Conservation (phyloP, 2,329 filamentous ascomycete species). For the Ascosphaera apis region DNA sequence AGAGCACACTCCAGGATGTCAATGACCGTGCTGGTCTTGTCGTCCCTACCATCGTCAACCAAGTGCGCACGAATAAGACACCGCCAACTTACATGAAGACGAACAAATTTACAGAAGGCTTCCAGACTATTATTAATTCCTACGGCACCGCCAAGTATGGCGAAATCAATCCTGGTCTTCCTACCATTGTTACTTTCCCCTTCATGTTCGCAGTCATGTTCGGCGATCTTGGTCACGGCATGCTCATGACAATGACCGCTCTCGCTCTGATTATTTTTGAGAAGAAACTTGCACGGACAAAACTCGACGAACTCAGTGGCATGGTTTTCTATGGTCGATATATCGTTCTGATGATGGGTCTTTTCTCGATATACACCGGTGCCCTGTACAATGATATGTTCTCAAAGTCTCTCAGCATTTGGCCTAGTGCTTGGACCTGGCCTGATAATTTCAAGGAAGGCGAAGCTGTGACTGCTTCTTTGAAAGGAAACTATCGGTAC, state of each 20-base stretch:
- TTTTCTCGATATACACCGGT: constrained; percentile 93
- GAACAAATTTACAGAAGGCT: constrained; percentile 94
- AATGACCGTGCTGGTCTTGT: constrained; percentile 87
- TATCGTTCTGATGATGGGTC: constrained; percentile 93
- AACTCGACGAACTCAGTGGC: constrained; percentile 88
- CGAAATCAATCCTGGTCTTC: constrained; percentile 88
- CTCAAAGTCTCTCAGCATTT: constrained; percentile 76
- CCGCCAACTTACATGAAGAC: constrained; percentile 94
- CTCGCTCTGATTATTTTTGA: constrained; percentile 93
- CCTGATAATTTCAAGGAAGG: constrained; percentile 44
- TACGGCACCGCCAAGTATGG: constrained; percentile 95
- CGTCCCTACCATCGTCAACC: constrained; percentile 96
- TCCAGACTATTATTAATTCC: constrained; percentile 97
- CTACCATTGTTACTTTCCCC: constrained; percentile 94
- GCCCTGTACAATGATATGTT: constrained; percentile 96
- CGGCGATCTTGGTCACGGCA: constrained; percentile 83
- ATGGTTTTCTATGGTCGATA: constrained; percentile 99
- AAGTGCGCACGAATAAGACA: constrained; percentile 90
- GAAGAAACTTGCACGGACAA: constrained; percentile 56
- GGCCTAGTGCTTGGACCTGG: constrained; percentile 77
- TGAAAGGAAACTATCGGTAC: constrained; percentile 62
- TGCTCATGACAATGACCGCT: constrained; percentile 67
- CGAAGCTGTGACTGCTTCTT: constrained; percentile 38
- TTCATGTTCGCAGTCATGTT: constrained; percentile 99
- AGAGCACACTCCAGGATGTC: constrained; percentile 84